Conservation (phyloP, 2,329 filamentous ascomycete genomes). For the Beauveria sp. region DNA sequence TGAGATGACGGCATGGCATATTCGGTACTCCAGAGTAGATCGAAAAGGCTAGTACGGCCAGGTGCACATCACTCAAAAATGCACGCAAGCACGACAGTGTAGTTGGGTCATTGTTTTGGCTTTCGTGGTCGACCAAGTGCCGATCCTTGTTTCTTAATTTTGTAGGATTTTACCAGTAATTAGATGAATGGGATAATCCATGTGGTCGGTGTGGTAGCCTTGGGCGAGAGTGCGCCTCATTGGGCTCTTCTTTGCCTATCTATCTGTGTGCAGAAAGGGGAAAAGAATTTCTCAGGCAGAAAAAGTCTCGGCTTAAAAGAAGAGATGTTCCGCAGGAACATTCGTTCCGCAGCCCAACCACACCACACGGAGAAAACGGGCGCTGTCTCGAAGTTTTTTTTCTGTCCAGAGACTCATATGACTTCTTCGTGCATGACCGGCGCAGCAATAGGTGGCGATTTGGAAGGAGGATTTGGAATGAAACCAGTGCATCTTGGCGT, state of each 20-base stretch:
- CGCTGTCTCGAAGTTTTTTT: not conserved
- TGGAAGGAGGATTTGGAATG: too few relatives aligned
- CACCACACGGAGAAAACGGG: not conserved
- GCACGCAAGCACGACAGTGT: not conserved
- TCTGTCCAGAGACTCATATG: not conserved
- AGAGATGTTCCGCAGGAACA: not conserved
- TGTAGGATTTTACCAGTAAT: too few relatives aligned
- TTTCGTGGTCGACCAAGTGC: not conserved
- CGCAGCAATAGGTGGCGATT: too few relatives aligned
- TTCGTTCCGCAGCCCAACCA: constrained; percentile 3
- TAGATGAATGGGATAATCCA: too few relatives aligned
- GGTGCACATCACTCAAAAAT: not conserved
- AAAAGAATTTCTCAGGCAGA: not conserved
- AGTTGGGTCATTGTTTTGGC: not conserved
- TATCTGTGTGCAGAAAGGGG: too few relatives aligned
- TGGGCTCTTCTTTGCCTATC: not conserved
- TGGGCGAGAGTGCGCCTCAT: not conserved
- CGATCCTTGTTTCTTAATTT: not conserved
- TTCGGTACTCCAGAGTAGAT: not conserved
- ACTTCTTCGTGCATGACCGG: not conserved
- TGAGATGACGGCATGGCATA: constrained; percentile 3
- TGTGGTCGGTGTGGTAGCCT: too few relatives aligned
- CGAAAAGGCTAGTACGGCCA: not conserved
- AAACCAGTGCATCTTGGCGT: too few relatives aligned
- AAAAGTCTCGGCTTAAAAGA: not conserved